Evolutionary conservation across 495 filamentous ascomycete genomes (phyloP), one percentile per base, ranked within the genome.

Genomic region (Neurospora tetrasperma): DNA sequence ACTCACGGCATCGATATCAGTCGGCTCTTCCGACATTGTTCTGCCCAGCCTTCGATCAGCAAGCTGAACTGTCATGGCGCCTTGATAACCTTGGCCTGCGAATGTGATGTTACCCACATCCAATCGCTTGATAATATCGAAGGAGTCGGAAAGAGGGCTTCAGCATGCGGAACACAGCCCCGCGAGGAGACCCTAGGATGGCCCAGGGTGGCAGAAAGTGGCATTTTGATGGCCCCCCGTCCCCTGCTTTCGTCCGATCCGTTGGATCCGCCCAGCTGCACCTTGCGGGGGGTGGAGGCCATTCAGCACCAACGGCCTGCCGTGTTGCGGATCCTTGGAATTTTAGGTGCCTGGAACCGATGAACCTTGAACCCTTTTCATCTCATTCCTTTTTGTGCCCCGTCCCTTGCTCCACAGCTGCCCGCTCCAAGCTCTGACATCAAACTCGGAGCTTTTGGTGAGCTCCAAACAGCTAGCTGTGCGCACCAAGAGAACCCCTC

Each of bases 231-330:
- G 42, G 31, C 39, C 71, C 71, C 39, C 23, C 6, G 38, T 23
- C 71, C 71, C 54, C 71, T 72, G 71, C 39, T 20, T 69, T 31
- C 71, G 43, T 43, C 68, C 66, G 59, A 73, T 69, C 72, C 72
- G 70, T 73, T 73, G 72, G 72, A 70, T 59, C 41, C 68, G 18
- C 42, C 27, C 43, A 35, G 41, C 40, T 42, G 71, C 23, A 62
- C 23, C 54, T 62, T 62, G 23, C 54, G 54, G 16, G 54, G 48
- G 54, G 54, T 31, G 54, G 54, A 66, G 54, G 27, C 48, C 48
- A 14, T 35, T 35, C 54, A 62, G 12, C 54, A 35, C 54, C 54
- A 66, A 66, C 54, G 54, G 54, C 54, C 54, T 66, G 54, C 27
- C 27, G 27, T 66, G 54, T 35, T 66, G 54, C 54, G 54, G 54